Evolutionary conservation across 2,329 filamentous ascomycete genomes (phyloP).

Genomic region (Calonectria montana): DNA sequence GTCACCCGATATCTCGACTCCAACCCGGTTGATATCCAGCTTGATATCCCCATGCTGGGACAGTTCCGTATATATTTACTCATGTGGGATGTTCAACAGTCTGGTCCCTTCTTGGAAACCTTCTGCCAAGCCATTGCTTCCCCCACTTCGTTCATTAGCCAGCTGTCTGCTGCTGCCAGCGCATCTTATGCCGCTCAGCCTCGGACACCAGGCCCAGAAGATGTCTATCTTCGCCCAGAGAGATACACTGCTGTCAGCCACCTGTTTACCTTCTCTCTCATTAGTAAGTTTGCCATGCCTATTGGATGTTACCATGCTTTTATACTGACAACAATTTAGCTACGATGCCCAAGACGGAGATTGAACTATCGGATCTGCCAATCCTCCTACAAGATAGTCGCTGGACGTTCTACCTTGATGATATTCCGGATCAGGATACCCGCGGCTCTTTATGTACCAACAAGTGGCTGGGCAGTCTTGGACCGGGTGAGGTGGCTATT

Average conservation of each 20-base stretch:
- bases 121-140: constrained; percentile 68
- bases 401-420: constrained; percentile 80
- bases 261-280: constrained; percentile 75
- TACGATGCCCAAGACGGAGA: constrained; percentile 68
- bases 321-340: constrained; percentile 50
- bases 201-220: constrained; percentile 66
- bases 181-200: constrained; percentile 72
- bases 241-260: constrained; percentile 76
- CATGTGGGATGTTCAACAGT: constrained; percentile 68
- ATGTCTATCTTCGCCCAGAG: constrained; percentile 74
- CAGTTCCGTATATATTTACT: constrained; percentile 83
- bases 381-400: constrained; percentile 70
- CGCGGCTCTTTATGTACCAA: constrained; percentile 67
- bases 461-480: constrained; percentile 75
- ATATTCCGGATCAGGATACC: constrained; percentile 67
- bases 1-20: constrained; percentile 81
- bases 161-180: constrained; percentile 68
- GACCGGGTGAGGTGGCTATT: constrained; percentile 68
- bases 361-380: constrained; percentile 76
- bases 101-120: constrained; percentile 67
- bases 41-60: constrained; percentile 81
- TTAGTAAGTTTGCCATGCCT: constrained; percentile 62
- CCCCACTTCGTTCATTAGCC: constrained; percentile 66
- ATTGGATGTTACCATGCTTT: no score
- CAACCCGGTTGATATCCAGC: constrained; percentile 81